These are phyloP conservation scores for Panellus pusillus DNA, from an alignment of 768 basidiomycete species.

Conservation along the genomic window DNA sequence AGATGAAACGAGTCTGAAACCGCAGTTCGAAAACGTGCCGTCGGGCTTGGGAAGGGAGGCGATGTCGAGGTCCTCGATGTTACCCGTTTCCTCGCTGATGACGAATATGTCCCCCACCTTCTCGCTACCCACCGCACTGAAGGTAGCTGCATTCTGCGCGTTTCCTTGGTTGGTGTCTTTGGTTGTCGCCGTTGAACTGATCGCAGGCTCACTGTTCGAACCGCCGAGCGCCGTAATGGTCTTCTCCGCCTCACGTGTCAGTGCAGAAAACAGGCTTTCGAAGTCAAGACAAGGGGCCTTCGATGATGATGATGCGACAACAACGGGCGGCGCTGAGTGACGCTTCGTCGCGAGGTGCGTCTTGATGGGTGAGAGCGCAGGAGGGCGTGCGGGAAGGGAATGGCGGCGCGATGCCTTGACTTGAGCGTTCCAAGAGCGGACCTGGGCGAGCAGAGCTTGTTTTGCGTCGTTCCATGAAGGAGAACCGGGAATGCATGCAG, in stretches of 20 bases:
- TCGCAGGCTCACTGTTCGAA: no score
- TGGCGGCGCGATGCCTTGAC: background rate
- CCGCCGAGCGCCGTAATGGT: background rate
- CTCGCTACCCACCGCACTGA: constrained; percentile 8
- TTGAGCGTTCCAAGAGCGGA: background rate
- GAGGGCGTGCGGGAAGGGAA: background rate
- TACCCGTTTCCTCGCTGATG: background rate
- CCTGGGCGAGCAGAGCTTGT: background rate
- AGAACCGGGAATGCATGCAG: background rate
- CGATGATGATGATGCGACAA: background rate
- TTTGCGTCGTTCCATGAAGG: background rate
- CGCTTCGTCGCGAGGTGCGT: background rate
- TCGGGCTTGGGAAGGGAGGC: background rate
- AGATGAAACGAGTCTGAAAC: constrained; percentile 4
- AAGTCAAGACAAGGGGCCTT: background rate
- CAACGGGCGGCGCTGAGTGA: constrained; percentile 6
- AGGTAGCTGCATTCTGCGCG: background rate
- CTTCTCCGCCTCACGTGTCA: background rate
- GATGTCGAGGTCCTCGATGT: background rate
- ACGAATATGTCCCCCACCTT: background rate
- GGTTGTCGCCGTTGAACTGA: background rate
- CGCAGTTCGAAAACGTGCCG: background rate
- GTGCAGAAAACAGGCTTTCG: background rate
- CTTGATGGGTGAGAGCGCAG: background rate
- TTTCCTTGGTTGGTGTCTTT: background rate